Conservation (phyloP, 345 rosid genomes). For the Eucalyptus sideroxylon region DNA sequence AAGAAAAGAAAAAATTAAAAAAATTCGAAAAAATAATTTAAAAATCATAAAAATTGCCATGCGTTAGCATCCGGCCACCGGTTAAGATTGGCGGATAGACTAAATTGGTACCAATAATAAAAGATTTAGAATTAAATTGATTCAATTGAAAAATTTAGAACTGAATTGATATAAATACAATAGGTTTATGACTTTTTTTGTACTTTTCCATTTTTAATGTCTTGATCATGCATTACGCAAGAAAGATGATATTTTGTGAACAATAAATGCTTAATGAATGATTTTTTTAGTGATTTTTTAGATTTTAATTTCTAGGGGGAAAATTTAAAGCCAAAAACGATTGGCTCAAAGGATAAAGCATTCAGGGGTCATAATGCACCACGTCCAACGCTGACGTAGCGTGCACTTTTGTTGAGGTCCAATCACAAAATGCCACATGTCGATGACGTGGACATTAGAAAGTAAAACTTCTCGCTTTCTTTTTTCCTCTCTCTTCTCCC, state of each 20-base stretch:
- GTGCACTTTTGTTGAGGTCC: not conserved
- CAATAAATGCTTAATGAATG: not conserved
- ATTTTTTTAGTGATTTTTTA: not conserved
- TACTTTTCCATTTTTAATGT: no score
- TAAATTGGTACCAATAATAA: no score
- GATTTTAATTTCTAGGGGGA: not conserved
- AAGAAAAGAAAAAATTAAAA: no score
- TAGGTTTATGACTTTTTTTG: no score
- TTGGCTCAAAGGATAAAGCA: not conserved
- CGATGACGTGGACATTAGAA: no score
- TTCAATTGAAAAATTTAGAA: no score
- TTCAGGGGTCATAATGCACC: not conserved
- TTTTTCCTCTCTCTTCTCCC: not conserved
- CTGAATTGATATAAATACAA: no score
- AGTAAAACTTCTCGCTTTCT: accelerated
- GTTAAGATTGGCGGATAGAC: no score
- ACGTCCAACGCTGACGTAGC: not conserved
- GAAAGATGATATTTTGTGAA: not conserved
- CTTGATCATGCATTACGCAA: not conserved
- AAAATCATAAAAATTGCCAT: no score
- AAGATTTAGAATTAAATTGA: accelerated
- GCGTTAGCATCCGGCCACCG: no score
- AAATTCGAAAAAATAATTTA: no score
- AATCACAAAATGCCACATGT: not conserved
- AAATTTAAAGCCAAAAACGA: not conserved